These are phyloP conservation scores for Nicotiana sylvestris DNA, from an alignment of 257 asterid genomes.

Conservation along the genomic window DNA sequence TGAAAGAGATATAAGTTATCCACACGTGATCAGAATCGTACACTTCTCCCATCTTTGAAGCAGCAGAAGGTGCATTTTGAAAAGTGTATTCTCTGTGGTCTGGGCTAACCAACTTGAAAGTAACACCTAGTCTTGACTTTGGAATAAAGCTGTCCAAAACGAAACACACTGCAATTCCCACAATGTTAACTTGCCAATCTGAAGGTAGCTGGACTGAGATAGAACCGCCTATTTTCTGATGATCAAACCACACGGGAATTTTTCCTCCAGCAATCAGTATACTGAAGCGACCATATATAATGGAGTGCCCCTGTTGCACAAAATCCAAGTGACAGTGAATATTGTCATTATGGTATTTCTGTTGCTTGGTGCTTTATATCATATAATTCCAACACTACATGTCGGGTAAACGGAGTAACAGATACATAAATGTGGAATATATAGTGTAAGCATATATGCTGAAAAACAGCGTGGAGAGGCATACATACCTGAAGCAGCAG, in stretches of 20 bases:
- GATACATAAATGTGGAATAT: neutral
- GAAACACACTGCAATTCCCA: slow-evolving; percentile 12
- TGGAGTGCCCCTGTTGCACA: slow-evolving; percentile 12
- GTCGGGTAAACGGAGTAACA: neutral
- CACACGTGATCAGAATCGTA: slow-evolving; percentile 5
- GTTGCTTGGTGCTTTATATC: neutral
- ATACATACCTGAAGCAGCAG: slow-evolving; percentile 11
- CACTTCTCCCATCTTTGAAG: slow-evolving; percentile 11
- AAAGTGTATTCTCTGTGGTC: slow-evolving; percentile 4
- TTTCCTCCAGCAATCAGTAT: slow-evolving; percentile 8
- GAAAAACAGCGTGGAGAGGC: too few species aligned
- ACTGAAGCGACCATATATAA: slow-evolving; percentile 9
- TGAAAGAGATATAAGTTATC: slow-evolving; percentile 9
- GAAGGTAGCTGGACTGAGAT: slow-evolving; percentile 11
- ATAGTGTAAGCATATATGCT: too few species aligned
- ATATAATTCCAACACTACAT: too few species aligned
- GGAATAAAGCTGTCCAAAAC: neutral
- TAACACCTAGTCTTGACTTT: slow-evolving; percentile 14
- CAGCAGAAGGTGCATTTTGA: slow-evolving; percentile 5
- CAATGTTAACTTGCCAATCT: slow-evolving; percentile 3
- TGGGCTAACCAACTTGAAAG: slow-evolving; percentile 14
- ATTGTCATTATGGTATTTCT: neutral
- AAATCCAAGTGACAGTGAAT: neutral
- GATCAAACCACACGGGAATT: slow-evolving; percentile 10
- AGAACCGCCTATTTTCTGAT: slow-evolving; percentile 10